Evolutionary conservation across 176 grass and related monocot genomes (phyloP), one percentile per base, ranked within the genome.

Genomic region (Olyra latifolia): DNA sequence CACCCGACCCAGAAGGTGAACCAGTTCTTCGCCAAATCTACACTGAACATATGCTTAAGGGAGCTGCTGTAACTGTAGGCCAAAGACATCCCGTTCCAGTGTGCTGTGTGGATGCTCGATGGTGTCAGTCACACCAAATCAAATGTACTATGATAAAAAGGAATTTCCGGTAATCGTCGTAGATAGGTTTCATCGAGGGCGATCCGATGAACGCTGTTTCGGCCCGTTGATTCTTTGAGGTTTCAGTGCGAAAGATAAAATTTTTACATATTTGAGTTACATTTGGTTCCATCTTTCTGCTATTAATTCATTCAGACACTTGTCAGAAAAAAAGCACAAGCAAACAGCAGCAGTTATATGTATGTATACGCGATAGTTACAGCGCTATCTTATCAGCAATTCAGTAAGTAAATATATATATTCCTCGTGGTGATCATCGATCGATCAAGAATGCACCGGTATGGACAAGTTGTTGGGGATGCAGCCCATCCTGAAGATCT

Each of bases 1-100:
- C 93, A 97, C 56, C 93, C 93, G 1, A 93, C 93, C 0, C 82
- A 97, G 79, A 97, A 93, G 88, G 71, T 91, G 10, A 93, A 93
- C 71, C 72, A 58, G 2, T 43, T 93, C 8, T 93, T 93, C 75
- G 90, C 83, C 52, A 84, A 84, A 25, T 30, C 63, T 7, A 91
- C 93, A 0, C 49, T 86, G 27, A 38, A 48, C 4, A 62, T 71
- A 7, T 43, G 41, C 70, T 79, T 84, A 45, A 81, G 60, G 50
- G 80, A 92, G 52, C 78, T 92, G 7, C 20, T 89, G 5, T 89
- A 74, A 50, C 32, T 35, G 32, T 35, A 35, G 5, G 32, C 32
- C 32, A 35, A 35, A 35, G 32, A 35, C 32, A 35, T 35, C 32
- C 32, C 5, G 32, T 35, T 35, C 32, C 32, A 35, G 32, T 35